A percentile compares a stretch with the other conserved stretches of the same genome.
Evolutionary conservation across 1,284 basidiomycete species (phyloP).

Genomic region (Abortiporus biennis): DNA sequence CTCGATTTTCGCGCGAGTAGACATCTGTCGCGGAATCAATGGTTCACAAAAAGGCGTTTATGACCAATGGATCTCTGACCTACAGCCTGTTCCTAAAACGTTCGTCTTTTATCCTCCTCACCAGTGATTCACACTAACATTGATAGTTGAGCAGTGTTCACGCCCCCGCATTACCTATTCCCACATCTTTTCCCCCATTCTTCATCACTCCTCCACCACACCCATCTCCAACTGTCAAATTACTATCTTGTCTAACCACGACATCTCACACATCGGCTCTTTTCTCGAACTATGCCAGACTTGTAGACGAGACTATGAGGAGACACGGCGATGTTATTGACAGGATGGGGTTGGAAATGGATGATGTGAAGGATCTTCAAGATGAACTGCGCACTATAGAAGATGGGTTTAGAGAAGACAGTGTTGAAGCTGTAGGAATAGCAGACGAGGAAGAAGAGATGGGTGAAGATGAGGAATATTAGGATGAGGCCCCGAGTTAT

Average conservation of each 20-base stretch:
- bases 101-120: constrained; percentile 12
- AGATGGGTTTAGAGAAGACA: constrained; percentile 24
- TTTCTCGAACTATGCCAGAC: constrained; percentile 21
- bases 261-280: constrained; percentile 17
- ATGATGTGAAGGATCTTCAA: constrained; percentile 26
- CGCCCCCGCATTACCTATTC: constrained; percentile 21
- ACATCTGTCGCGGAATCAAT: constrained; percentile 49
- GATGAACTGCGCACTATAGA: constrained; percentile 26
- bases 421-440: constrained; percentile 11
- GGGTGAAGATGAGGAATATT: constrained; percentile 16
- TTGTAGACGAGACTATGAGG: constrained; percentile 21
- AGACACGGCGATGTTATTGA: constrained; percentile 22
- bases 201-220: constrained; percentile 14
- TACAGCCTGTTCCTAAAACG: constrained; percentile 32
- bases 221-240: background rate
- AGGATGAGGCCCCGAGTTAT: too few species aligned
- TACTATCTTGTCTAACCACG: constrained; percentile 19
- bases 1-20: constrained; percentile 32
- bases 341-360: constrained; percentile 24
- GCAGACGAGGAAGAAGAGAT: constrained; percentile 10
- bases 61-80: too few species aligned
- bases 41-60: too few species aligned
- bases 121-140: constrained; percentile 10
- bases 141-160: constrained; percentile 18
- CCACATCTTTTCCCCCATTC: constrained; percentile 24